Percentiles rank a stretch among this genome's conserved stretches.
Evolutionary conservation across 2,329 filamentous ascomycete species (phyloP).

Genomic region (Calonectria ilicicola): DNA sequence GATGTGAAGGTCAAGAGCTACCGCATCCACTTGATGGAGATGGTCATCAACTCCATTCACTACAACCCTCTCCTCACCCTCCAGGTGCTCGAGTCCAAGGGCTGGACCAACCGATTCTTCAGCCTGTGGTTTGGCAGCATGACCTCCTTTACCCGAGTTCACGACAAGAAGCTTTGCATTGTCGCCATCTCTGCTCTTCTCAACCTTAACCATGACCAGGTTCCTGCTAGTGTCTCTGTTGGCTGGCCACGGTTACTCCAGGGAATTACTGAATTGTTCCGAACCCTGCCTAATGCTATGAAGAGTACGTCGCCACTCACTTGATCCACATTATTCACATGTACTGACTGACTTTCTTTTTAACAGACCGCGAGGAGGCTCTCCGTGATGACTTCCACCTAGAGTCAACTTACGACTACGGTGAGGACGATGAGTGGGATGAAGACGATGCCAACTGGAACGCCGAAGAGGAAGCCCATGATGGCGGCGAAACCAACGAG

Average conservation of each 20-base stretch:
- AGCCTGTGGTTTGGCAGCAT: slow-evolving; percentile 98
- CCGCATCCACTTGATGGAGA: slow-evolving; percentile 96
- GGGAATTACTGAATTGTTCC: slow-evolving; percentile 91
- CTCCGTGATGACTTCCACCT: slow-evolving; percentile 87
- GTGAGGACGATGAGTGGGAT: slow-evolving; percentile 84
- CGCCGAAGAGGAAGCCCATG: slow-evolving; percentile 76
- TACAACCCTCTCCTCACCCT: slow-evolving; percentile 92
- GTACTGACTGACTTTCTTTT: slow-evolving; percentile 46
- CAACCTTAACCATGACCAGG: slow-evolving; percentile 81
- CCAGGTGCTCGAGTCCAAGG: slow-evolving; percentile 88
- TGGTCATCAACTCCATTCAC: slow-evolving; percentile 98
- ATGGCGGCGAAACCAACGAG: slow-evolving; percentile 74
- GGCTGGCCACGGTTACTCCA: slow-evolving; percentile 93
- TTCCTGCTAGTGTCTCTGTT: slow-evolving; percentile 91
- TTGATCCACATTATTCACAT: too few species aligned
- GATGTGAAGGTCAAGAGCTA: slow-evolving; percentile 93
- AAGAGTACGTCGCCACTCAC: slow-evolving; percentile 71
- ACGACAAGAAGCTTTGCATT: slow-evolving; percentile 99
- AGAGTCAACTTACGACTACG: slow-evolving; percentile 72
- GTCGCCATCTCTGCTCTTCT: slow-evolving; percentile 91
- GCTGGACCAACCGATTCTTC: slow-evolving; percentile 99
- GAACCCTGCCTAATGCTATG: slow-evolving; percentile 86
- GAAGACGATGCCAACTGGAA: slow-evolving; percentile 88
- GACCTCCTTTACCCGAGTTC: slow-evolving; percentile 90
- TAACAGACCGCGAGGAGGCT: slow-evolving; percentile 85